A percentile compares a stretch with the other conserved stretches of the same genome.
Evolutionary conservation across 495 filamentous ascomycete species (phyloP).

Genomic region (Xylaria intraflava): DNA sequence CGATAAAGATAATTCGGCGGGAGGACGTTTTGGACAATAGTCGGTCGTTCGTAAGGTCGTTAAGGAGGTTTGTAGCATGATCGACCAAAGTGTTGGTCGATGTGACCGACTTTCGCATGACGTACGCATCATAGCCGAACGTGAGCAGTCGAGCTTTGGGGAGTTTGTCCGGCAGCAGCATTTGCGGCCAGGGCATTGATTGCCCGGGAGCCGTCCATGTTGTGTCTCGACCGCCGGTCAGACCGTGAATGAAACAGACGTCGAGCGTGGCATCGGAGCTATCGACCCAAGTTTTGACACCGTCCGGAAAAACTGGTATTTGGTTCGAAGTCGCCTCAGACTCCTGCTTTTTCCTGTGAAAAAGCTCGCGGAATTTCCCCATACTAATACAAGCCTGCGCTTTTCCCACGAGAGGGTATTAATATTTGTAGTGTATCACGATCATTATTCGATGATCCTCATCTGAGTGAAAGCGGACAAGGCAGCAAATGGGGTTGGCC

Average conservation of each 20-base stretch:
- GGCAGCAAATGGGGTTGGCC: too few species aligned
- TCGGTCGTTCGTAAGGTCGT: not conserved
- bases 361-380: too few species aligned
- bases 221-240: not conserved
- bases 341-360: too few species aligned
- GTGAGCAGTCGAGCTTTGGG: not conserved
- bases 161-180: not conserved
- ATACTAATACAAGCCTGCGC: too few species aligned
- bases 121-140: conserved; percentile 1
- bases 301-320: not conserved
- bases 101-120: not conserved
- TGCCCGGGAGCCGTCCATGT: not conserved
- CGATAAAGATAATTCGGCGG: conserved; percentile 35
- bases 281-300: not conserved
- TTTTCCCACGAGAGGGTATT: too few species aligned
- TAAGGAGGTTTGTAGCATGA: not conserved
- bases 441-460: too few species aligned
- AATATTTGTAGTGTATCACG: too few species aligned
- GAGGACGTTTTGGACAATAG: not conserved
- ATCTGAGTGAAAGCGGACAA: too few species aligned
- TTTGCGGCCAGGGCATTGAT: not conserved
- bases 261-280: not conserved
- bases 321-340: too few species aligned
- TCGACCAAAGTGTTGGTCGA: not conserved
- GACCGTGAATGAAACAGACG: not conserved